Base-by-base conservation (phyloP, 805 yeast species). In the Yamadazyma kitorensis region DNA sequence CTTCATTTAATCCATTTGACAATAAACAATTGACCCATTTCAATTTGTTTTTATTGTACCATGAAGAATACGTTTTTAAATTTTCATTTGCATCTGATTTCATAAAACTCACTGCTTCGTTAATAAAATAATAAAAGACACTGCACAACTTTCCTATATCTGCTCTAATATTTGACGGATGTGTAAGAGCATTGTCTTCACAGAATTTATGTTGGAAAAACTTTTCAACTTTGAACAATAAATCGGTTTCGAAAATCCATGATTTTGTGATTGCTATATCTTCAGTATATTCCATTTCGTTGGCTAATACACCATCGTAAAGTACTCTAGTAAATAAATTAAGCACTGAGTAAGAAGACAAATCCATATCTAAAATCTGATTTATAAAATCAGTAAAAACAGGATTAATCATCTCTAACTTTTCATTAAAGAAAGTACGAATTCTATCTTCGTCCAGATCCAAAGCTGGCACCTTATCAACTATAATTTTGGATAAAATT, bases 1-100 rank as follows among this genome's bases (percentile, higher is more conserved):
- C 77, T 6, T 65, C 61, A 24, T 70, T 66, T 30, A 74, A 61
- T 6, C 72, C 70, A 35, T 74, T 54, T n/a, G 64, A 51, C 9
- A 81, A 68, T 37, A 86, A 57, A 3, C 72, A 64, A 15, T 65
- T 60, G 9, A 82, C 74, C 96, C 96, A 88, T 9, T 54, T 43
- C 7, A 39, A 34, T 37, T 57, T 61, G 20, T 57, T 51, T 3
- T 27, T 27, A 4, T 47, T 49, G 40, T 61, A 66, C 71, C 71
- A 68, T 17, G 37, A 41, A 13, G 39, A 15, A 34, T 66, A 64
- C 6, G 40, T 39, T 14, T 55, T 45, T 27, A 59, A 60, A 11
- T 46, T 40, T 22, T 54, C 54, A 18, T 51, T 36, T 2, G 45
- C 13, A 16, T 41, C 22, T 11, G 31, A 29, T 35, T 57, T 44